Evolutionary conservation across 2,329 filamentous ascomycete genomes (phyloP).

Genomic region (Didymella keratinophila): DNA sequence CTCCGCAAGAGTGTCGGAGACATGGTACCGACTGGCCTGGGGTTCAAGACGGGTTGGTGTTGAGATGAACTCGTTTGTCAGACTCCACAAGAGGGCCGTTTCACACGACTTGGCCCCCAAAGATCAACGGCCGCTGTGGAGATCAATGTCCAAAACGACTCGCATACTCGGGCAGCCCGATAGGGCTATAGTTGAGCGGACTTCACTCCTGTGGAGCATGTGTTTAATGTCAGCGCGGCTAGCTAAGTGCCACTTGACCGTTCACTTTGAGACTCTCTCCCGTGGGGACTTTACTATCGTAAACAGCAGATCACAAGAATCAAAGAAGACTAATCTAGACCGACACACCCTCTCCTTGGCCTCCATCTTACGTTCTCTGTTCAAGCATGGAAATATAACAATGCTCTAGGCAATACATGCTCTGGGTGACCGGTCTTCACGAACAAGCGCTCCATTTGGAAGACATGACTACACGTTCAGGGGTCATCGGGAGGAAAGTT

Average conservation of each 20-base stretch:
- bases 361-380: not conserved
- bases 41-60: not conserved
- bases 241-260: not conserved
- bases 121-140: not conserved
- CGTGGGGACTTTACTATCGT: not conserved
- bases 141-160: not conserved
- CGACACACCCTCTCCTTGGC: not conserved
- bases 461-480: not conserved
- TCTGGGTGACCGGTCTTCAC: not conserved
- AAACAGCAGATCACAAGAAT: not conserved
- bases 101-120: slow-evolving; percentile 3
- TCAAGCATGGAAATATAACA: not conserved
- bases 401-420: not conserved
- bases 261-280: not conserved
- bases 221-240: not conserved
- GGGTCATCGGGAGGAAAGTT: not conserved
- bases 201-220: not conserved
- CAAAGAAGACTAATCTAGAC: not conserved
- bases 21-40: not conserved
- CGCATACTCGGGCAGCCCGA: slow-evolving; percentile 10
- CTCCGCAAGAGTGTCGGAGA: not conserved
- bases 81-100: slow-evolving; percentile 3
- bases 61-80: not conserved
- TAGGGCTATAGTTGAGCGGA: not conserved
- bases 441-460: not conserved